Base-by-base conservation (phyloP, 192 early-diverging fungal species). In the Pilobolus umbonatus region DNA sequence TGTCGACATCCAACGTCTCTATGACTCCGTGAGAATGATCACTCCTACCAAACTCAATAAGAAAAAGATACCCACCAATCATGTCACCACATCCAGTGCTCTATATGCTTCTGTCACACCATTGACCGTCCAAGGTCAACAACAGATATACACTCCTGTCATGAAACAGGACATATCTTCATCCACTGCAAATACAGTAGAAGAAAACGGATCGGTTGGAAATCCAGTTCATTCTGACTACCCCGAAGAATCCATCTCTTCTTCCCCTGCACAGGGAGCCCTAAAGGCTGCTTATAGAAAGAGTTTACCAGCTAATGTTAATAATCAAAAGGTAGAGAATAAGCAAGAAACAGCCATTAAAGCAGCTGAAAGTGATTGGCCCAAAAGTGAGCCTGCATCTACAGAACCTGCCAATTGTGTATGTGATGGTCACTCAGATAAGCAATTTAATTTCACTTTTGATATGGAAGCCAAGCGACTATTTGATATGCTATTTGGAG, bases 221-320 rank as follows among this genome's bases (percentile, higher is more conserved):
- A 36, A 39, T 2, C 40, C 40, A 17, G 15, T 19, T 5, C 14
- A 43, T 17, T 43, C 40, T 17, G 40, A 43, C 3, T 17, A 43
- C 14, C 21, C 14, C n/a, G n/a, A n/a, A n/a, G n/a, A n/a, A n/a
- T n/a, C n/a, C 17, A 4, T n/a, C n/a, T n/a, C n/a, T n/a, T 21
- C 59, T 8, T 62, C 61, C 1, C 61, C 61, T 45, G 61, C 61
- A 7, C 34, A 52, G n/a, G 64, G 56, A 24, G 64, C 57, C 0
- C 39, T 50, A 5, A 60, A 38, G 10, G 48, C 52, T 0, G 43
- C 24, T 19, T 60, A 86, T 85, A 11, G 84, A 83, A 55, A 69
- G 59, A 12, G n/a, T 80, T 24, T 85, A 75, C 64, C 77, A 79
- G 0, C 40, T 81, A 5, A 50, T 88, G 0, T 90, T 86, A 71